A percentile compares a stretch with the other conserved stretches of the same genome.
phyloP scores from a whole-genome alignment of 176 grass and related monocot genomes.

The Carex myosuroides region DNA sequence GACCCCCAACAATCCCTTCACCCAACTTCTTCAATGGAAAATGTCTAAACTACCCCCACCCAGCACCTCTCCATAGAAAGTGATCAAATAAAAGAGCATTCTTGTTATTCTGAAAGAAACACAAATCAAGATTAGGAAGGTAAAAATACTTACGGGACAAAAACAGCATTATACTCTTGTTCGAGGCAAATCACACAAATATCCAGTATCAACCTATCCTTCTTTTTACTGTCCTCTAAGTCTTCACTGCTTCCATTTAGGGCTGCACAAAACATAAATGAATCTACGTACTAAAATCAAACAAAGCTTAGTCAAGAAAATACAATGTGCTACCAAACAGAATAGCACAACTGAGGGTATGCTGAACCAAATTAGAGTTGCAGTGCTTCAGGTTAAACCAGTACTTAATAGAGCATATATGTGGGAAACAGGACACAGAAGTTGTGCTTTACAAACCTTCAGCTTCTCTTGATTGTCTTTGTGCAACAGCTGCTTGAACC shows the following conservation, averaged over 20 bases:
- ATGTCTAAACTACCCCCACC: not conserved
- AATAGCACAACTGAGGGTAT: not conserved
- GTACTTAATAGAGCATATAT: not conserved
- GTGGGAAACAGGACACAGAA: not conserved
- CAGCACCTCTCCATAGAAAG: not conserved
- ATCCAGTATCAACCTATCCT: conserved; percentile 59
- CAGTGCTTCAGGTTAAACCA: not conserved
- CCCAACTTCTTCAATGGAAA: not conserved
- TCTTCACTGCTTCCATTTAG: conserved; percentile 38
- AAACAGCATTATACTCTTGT: conserved; percentile 98
- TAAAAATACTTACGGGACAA: conserved; percentile 84
- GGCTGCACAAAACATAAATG: conserved; percentile 40
- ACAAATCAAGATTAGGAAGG: conserved; percentile 13
- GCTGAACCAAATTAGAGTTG: not conserved
- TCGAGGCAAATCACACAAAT: conserved; percentile 99
- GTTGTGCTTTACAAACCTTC: conserved; percentile 53
- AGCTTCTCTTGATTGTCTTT: conserved; percentile 69
- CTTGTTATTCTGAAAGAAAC: conserved; percentile 8
- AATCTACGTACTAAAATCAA: not conserved
- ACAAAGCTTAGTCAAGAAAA: not conserved
- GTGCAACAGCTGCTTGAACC: conserved; percentile 79
- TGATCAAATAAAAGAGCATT: too few species aligned
- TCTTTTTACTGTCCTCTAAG: conserved; percentile 41
- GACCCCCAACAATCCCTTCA: not conserved
- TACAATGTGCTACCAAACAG: not conserved